These are phyloP conservation scores for Debaryomyces singareniensis DNA, from an alignment of 1,139 yeast species.

Conservation along the genomic window DNA sequence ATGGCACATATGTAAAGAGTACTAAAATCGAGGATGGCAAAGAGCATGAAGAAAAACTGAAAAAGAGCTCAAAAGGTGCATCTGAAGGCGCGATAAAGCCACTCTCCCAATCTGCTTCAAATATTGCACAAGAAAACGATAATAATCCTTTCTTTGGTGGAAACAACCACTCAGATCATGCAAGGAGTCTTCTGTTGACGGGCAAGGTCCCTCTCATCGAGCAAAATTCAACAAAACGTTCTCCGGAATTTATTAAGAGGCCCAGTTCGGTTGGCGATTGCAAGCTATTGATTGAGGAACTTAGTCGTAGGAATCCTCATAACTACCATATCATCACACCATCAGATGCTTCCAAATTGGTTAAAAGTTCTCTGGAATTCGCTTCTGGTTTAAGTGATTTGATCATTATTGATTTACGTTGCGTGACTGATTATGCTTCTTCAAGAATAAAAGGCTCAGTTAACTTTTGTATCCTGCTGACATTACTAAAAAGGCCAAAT, in stretches of 20 bases:
- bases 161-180: no score
- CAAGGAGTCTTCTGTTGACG: no score
- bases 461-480: conserved; percentile 72
- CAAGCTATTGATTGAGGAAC: conserved; percentile 7
- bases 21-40: no score
- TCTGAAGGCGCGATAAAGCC: no score
- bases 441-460: conserved; percentile 50
- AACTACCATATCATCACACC: conserved; percentile 3
- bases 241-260: neutral
- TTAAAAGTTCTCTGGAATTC: conserved; percentile 3
- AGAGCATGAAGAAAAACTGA: no score
- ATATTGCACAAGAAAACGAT: no score
- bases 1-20: no score
- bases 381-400: conserved; percentile 16
- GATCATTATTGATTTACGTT: conserved; percentile 61
- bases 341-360: conserved; percentile 4
- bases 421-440: conserved; percentile 56
- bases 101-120: no score
- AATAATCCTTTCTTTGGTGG: no score
- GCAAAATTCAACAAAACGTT: no score
- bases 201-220: no score
- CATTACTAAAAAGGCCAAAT: conserved; percentile 62
- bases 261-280: conserved; percentile 1
- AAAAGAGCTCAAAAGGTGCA: no score
- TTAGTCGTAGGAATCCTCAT: conserved; percentile 4